Evolutionary conservation across 2,329 filamentous ascomycete genomes (phyloP), one percentile per base, ranked within the genome.

Genomic region (Leptosphaerulina australis): DNA sequence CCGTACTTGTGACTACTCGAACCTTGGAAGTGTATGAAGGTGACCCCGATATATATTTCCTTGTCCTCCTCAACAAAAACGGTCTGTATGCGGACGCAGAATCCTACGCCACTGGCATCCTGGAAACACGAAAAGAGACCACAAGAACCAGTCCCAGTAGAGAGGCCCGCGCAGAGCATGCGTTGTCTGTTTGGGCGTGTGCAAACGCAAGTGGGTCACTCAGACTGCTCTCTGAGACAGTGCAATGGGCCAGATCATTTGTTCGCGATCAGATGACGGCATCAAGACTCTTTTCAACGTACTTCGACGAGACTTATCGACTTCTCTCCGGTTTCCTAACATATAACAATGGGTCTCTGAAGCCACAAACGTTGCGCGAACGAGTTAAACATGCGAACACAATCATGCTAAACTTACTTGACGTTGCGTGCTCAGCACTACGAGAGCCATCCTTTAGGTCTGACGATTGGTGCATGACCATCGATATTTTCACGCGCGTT

Each of bases 171-270:
- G 67, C 66, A 6, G 53, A 55, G 9, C 63, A 64, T 53, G 69
- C 66, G 2, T 54, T 62, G 8, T 61, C 64, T 11, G 66, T 65
- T 2, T 18, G 71, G 11, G 47, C 53, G 22, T 71, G 58, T 49
- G 64, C 71, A 10, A 60, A 68, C 3, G 68, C 68, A 12, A 74
- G 67, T 36, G 66, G 68, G 2, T 72, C 64, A 8, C 44, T 72
- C 1, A 50, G 63, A 1, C 12, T 74, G 1, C 66, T 67, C 15
- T 58, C 55, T 15, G 62, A 72, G 5, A 63, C 65, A 1, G 26
- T 74, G 2, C 25, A 63, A 2, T 77, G 74, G 74, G 56, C 67
- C 1, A 68, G 63, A 5, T 63, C 70, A 2, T 76, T 68, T 46
- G 58, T 71, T n/a, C 67, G 67, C 18, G 75, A 77, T 58, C 31